Conservation (phyloP, 176 grass and related monocot species). For the Musa schizocarpa region DNA sequence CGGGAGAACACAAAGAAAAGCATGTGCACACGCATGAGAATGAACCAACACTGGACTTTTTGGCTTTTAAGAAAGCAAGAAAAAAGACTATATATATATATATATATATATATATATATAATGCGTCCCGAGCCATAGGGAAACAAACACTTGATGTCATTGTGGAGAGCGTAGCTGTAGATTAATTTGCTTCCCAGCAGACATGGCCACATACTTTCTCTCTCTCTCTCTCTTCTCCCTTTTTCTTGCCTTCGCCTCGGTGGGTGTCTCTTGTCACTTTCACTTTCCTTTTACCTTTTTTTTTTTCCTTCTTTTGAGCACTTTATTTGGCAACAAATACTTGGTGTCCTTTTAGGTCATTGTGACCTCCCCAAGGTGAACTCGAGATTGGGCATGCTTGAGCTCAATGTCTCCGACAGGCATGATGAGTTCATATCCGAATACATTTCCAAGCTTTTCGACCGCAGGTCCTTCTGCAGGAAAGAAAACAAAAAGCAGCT, state of each 20-base stretch:
- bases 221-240: neutral
- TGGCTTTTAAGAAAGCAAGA: no score
- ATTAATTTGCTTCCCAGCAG: no score
- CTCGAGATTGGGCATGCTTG: conserved; percentile 3
- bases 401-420: conserved; percentile 10
- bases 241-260: neutral
- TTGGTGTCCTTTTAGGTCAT: neutral
- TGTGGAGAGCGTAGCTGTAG: no score
- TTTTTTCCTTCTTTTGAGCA: neutral
- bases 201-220: no score
- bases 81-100: no score
- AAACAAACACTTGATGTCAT: no score
- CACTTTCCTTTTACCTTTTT: neutral
- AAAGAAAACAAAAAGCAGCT: no score
- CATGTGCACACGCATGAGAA: no score
- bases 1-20: no score
- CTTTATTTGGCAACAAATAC: neutral
- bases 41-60: no score
- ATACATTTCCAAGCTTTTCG: neutral
- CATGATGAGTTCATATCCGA: conserved; percentile 16
- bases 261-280: conserved; percentile 13
- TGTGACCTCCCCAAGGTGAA: conserved; percentile 10
- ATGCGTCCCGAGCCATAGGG: no score
- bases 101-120: no score
- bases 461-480: neutral